Evolutionary conservation across 768 basidiomycete species (phyloP), one percentile per base, ranked within the genome.

Genomic region (Termitomyces sp.): DNA sequence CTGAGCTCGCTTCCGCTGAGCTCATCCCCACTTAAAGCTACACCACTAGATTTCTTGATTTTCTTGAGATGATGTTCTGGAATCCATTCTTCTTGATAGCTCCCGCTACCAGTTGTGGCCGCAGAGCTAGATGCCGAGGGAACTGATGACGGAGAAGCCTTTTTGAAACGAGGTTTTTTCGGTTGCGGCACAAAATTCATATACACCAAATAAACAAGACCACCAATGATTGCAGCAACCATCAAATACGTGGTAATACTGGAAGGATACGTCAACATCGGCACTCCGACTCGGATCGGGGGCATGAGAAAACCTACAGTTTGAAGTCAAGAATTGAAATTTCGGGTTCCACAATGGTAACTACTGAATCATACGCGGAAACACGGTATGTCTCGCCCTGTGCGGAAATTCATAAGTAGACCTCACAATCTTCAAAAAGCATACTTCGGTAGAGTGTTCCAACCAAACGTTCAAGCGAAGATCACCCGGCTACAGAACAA

Each of bases 61-160:
- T 89, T 88, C 76, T 82, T 88, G 60, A 92, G 75, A 65, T 93
- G 92, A 66, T 92, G 89, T 62, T 88, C 88, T n/a, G 92, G 92
- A 63, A 94, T 94, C 92, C 92, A 94, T 66, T 94, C 92, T 67
- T 93, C 89, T 65, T 90, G 84, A 63, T 93, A 92, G 45, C 84
- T 86, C 39, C 85, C 81, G 2, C 84, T 78, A 36, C 85, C 83
- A 24, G 83, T 83, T 33, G 86, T 85, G 7, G 87, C 86, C 36
- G 81, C 80, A 8, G 82, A 61, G 29, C 79, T 79, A 37, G 81
- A 78, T 9, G 87, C 82, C 4, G 82, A 71, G 56, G 81, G 67
- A 8, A 73, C 58, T 22, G 78, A 63, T 5, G 34, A 51, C 9
- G 34, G 9, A 1, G 74, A 66, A 26, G 74, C 60, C 61, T 81